Conservation (phyloP, 2,329 filamentous ascomycete genomes). For the Colletotrichum liriopes region DNA sequence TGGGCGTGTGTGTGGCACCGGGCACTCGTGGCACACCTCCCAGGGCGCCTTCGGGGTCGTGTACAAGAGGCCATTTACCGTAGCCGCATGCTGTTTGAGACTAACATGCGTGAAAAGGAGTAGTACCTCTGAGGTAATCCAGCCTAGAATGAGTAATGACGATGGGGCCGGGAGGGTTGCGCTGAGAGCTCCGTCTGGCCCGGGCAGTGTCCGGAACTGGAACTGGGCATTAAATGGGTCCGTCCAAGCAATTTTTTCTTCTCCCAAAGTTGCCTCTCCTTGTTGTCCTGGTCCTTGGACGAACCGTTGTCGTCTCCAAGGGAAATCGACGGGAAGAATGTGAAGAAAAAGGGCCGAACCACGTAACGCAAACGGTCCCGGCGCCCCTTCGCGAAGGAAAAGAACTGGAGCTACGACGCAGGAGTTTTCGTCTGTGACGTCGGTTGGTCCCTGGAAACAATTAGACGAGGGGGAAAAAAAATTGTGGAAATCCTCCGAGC, state of each 20-base stretch:
- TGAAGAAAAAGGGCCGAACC: slow-evolving; percentile 35
- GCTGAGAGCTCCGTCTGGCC: slow-evolving; percentile 42
- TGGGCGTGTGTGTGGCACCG: slow-evolving; percentile 11
- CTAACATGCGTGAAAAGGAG: slow-evolving; percentile 8
- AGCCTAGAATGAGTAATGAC: slow-evolving; percentile 41
- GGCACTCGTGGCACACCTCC: slow-evolving; percentile 24
- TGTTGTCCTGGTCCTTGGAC: slow-evolving; percentile 21
- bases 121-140: slow-evolving; percentile 29
- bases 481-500: slow-evolving; percentile 10
- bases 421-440: slow-evolving; percentile 33
- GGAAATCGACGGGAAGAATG: slow-evolving; percentile 9
- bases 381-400: slow-evolving; percentile 11
- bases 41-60: slow-evolving; percentile 5
- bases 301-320: slow-evolving; percentile 2
- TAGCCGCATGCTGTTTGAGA: slow-evolving; percentile 22
- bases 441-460: slow-evolving; percentile 6
- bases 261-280: not conserved
- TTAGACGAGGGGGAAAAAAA: not conserved
- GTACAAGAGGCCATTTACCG: slow-evolving; percentile 4
- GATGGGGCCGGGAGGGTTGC: slow-evolving; percentile 37
- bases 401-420: slow-evolving; percentile 35
- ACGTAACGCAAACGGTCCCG: slow-evolving; percentile 22
- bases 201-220: slow-evolving; percentile 40
- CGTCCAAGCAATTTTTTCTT: slow-evolving; percentile 33
- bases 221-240: slow-evolving; percentile 42